phyloP scores from a whole-genome alignment of 306 rosid genomes.

The Quercus ilex region DNA sequence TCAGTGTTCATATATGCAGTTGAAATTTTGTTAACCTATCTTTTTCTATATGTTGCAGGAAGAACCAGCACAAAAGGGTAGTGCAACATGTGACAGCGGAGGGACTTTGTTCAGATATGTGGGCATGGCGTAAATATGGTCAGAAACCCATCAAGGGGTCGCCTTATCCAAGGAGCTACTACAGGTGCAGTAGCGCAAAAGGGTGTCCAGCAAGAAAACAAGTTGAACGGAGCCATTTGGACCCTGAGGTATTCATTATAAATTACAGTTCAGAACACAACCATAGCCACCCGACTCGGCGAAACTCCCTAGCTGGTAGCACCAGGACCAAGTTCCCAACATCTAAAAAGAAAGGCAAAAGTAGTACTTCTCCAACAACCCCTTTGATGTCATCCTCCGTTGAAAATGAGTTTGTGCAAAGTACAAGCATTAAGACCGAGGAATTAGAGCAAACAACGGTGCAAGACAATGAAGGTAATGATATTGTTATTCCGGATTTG shows the following conservation, averaged over 20 bases:
- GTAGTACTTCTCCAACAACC: constrained; percentile 4
- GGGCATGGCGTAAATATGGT: constrained; percentile 99
- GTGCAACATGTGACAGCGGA: constrained; percentile 62
- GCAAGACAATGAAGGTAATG: constrained; percentile 10
- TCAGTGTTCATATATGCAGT: background rate
- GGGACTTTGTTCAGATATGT: constrained; percentile 50
- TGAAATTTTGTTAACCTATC: background rate
- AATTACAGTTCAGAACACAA: constrained; percentile 79
- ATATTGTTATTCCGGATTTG: background rate
- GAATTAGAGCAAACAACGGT: constrained; percentile 18
- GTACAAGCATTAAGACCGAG: constrained; percentile 17
- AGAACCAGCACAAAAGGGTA: constrained; percentile 51
- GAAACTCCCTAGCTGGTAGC: constrained; percentile 50
- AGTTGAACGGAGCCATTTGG: constrained; percentile 67
- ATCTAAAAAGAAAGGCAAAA: background rate
- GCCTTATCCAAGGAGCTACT: constrained; percentile 88
- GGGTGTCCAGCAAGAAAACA: constrained; percentile 87
- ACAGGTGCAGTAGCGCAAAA: constrained; percentile 80
- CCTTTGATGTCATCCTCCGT: constrained; percentile 17
- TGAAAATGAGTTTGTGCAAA: constrained; percentile 11
- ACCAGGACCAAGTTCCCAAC: constrained; percentile 36
- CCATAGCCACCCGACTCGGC: constrained; percentile 65
- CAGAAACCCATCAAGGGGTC: constrained; percentile 98
- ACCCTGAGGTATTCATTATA: constrained; percentile 56
- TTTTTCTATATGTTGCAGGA: constrained; percentile 36